phyloP scores from a whole-genome alignment of 306 rosid genomes.

The Pyrus communis region DNA sequence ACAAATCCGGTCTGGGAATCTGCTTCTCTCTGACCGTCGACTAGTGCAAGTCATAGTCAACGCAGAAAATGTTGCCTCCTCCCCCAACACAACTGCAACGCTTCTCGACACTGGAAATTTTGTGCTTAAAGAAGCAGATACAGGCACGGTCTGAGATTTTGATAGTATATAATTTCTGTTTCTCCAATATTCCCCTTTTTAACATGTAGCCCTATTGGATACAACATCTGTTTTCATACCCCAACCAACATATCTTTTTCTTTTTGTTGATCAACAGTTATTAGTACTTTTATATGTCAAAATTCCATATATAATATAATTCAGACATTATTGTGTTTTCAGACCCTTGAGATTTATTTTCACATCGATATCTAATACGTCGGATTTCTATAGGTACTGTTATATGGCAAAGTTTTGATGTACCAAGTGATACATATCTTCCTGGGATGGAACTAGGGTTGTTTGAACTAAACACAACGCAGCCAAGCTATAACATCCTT shows the following conservation, averaged over 20 bases:
- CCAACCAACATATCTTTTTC: too few species aligned
- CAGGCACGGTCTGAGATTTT: neutral
- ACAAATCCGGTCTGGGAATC: constrained; percentile 1
- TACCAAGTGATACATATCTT: constrained; percentile 3
- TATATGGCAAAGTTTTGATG: constrained; percentile 12
- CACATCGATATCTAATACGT: neutral
- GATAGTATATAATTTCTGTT: neutral
- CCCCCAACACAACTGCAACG: neutral
- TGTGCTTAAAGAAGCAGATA: neutral
- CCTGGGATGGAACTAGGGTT: constrained; percentile 17
- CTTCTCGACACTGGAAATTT: constrained; percentile 11
- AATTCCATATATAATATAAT: too few species aligned
- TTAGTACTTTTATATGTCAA: neutral
- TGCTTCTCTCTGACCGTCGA: constrained; percentile 6
- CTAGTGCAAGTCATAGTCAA: neutral
- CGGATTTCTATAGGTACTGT: neutral
- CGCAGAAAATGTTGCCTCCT: neutral
- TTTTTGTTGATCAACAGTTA: too few species aligned
- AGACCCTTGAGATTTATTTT: neutral
- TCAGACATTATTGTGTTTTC: neutral
- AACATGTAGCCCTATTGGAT: neutral
- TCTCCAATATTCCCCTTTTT: too few species aligned
- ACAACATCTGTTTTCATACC: too few species aligned
- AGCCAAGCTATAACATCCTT: neutral
- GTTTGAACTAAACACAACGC: neutral